Evolutionary conservation across 352 stramenopile genomes (phyloP), one percentile per base, ranked within the genome.

Genomic region (Phytopythium kandeliae): DNA sequence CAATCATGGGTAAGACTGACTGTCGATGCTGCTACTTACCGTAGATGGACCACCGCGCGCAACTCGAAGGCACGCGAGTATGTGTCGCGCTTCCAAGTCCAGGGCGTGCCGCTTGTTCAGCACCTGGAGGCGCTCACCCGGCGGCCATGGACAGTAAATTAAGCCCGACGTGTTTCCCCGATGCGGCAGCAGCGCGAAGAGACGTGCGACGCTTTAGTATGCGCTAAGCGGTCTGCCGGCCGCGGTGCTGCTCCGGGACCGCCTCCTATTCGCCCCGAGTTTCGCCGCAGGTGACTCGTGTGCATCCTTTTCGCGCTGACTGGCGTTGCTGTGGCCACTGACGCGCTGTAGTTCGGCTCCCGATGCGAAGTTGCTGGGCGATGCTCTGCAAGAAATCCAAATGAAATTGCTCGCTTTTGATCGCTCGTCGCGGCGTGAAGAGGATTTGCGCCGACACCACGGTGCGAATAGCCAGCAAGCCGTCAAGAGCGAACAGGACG

Each of bases 61-160:
- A 71, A 64, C 24, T 71, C 51, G 43, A 81, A 74, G 55, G 71
- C 77, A 9, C 69, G 71, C 51, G 66, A 72, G n/a, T 69, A 85
- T 26, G 42, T 85, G 7, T 71, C 65, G 15, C 64, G 65, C 33
- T 86, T 86, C 51, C 64, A 81, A 24, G 69, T 87, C 21, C 73
- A 89, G 44, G 78, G 75, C 22, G 69, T 89, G 33, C 74, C 78
- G 24, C 64, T 89, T 11, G 65, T 85, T 19, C 62, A 89, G 62
- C 74, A 86, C 44, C 57, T 89, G 22, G 63, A 78, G 50, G 44
- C 69, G 30, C 61, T 79, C 10, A 67, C 34, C 15, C 71, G 66
- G n/a, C n/a, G n/a, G 34, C 77, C 43, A 12, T 26, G 43, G 63
- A 47, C 54, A 51, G 46, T 78, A 74, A 68, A 48, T 51, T 41